Percentiles rank a stretch among this genome's conserved stretches.
These are phyloP conservation scores for Lodderomyces pseudojiufengensis DNA, from an alignment of 1,139 yeast genomes.

Conservation along the genomic window DNA sequence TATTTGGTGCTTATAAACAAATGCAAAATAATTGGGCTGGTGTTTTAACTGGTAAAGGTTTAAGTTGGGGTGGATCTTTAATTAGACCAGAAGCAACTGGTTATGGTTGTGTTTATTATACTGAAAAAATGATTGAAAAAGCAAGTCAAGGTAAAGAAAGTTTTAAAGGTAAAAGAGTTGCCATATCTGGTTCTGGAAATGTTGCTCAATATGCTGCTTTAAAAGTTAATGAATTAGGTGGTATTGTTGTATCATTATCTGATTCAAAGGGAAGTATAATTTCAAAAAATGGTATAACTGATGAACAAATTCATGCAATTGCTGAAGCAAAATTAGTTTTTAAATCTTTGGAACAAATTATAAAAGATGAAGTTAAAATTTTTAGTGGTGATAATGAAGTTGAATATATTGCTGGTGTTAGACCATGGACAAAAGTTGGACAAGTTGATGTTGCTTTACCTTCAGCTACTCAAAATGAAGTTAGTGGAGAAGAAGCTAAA, in stretches of 20 bases:
- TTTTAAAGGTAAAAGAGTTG: conserved; percentile 89
- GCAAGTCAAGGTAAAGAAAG: conserved; percentile 87
- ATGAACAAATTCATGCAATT: conserved; percentile 73
- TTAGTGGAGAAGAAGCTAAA: conserved; percentile 94
- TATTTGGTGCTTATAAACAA: conserved; percentile 95
- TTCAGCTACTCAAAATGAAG: conserved; percentile 98
- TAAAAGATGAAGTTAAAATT: conserved; percentile 50
- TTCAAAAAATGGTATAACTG: conserved; percentile 73
- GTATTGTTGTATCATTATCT: conserved; percentile 86
- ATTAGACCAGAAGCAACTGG: conserved; percentile 99
- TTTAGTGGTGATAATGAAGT: conserved; percentile 53
- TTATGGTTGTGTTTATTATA: conserved; percentile 94
- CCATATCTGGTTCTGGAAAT: conserved; percentile 97
- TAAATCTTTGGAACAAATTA: conserved; percentile 71
- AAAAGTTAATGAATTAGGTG: conserved; percentile 96
- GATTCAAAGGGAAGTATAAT: conserved; percentile 91
- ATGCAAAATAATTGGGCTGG: conserved; percentile 94
- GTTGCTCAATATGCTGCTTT: conserved; percentile 99
- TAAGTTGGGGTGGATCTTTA: conserved; percentile 97
- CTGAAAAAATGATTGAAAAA: conserved; percentile 94
- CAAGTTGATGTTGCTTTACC: conserved; percentile 95
- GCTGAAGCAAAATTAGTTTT: conserved; percentile 79
- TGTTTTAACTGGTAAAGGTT: conserved; percentile 96
- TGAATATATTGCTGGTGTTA: conserved; percentile 85
- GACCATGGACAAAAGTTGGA: conserved; percentile 95